Evolutionary conservation across 257 asterid species (phyloP).

Genomic region (Solanum appendiculatum): DNA sequence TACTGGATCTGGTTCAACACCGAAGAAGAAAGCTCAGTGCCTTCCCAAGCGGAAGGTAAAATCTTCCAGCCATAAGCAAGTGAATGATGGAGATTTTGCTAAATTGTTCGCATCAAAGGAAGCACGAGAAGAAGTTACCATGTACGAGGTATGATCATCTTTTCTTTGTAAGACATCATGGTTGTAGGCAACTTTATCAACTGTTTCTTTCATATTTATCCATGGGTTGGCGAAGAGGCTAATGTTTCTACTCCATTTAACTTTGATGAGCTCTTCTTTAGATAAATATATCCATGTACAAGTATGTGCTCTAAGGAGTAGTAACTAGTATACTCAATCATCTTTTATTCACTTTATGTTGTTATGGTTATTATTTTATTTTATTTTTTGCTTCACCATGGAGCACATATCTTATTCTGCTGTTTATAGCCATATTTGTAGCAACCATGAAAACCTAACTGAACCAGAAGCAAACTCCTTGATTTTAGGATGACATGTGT

Average conservation of each 20-base stretch:
- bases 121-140: conserved; percentile 59
- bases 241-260: neutral
- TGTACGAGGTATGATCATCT: conserved; percentile 46
- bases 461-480: neutral
- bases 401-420: neutral
- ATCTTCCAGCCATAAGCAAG: conserved; percentile 37
- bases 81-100: conserved; percentile 43
- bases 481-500: neutral
- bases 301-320: neutral
- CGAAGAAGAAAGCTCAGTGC: conserved; percentile 48
- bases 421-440: neutral
- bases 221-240: neutral
- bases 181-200: neutral
- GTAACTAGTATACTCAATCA: neutral
- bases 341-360: neutral
- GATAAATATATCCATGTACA: neutral
- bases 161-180: neutral
- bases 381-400: neutral
- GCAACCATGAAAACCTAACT: neutral
- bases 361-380: neutral
- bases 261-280: neutral
- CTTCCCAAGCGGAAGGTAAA: conserved; percentile 31
- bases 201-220: neutral
- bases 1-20: conserved; percentile 35
- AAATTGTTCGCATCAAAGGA: conserved; percentile 55